These are phyloP conservation scores for Pythium aquatile DNA, from an alignment of 352 stramenopile genomes.

Conservation along the genomic window DNA sequence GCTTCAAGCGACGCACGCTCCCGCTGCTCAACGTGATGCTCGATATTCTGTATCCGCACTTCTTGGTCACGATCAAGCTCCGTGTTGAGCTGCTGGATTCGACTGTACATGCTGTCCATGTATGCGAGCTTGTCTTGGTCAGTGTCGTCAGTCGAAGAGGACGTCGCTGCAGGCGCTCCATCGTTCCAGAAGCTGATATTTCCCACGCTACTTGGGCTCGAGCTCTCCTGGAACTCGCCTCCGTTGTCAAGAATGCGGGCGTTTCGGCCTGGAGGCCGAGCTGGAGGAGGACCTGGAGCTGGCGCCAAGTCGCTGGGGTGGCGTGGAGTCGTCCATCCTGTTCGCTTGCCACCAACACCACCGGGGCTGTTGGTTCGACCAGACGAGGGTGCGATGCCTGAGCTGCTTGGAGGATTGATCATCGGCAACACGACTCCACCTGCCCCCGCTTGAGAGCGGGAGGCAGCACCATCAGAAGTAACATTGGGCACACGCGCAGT, in stretches of 20 bases:
- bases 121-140: slow-evolving; percentile 43
- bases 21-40: slow-evolving; percentile 22
- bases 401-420: slow-evolving; percentile 21
- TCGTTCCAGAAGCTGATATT: slow-evolving; percentile 23
- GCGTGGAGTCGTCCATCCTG: slow-evolving; percentile 50
- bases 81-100: slow-evolving; percentile 46
- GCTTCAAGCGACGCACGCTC: slow-evolving; percentile 23
- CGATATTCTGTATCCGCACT: slow-evolving; percentile 18
- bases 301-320: slow-evolving; percentile 6
- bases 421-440: slow-evolving; percentile 24
- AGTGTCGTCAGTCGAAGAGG: neutral
- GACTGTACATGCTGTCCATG: slow-evolving; percentile 75
- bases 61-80: slow-evolving; percentile 49
- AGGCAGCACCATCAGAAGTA: neutral
- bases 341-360: slow-evolving; percentile 3
- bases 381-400: neutral
- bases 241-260: slow-evolving; percentile 6
- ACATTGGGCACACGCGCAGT: slow-evolving; percentile 10
- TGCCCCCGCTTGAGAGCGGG: neutral
- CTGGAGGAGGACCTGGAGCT: neutral
- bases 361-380: slow-evolving; percentile 11
- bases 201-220: neutral
- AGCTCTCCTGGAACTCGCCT: slow-evolving; percentile 4
- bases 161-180: slow-evolving; percentile 10
- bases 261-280: slow-evolving; percentile 11